Base-by-base conservation (phyloP, 116 monocot species). In the Posidonia oceanica region DNA sequence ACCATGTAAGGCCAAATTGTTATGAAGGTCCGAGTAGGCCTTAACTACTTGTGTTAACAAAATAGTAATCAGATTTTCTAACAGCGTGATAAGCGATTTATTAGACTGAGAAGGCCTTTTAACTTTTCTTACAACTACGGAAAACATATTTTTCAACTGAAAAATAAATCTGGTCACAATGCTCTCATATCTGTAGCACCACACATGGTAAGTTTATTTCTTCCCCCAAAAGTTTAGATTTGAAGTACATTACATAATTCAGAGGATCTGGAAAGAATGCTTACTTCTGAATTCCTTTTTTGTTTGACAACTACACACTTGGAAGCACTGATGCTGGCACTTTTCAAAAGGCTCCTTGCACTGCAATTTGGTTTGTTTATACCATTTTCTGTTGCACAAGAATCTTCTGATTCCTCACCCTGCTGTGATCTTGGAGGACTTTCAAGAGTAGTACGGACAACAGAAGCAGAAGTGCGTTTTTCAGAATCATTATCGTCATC, bases 301-400 rank as follows among this genome's bases (percentile, higher is more conserved):
- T 59, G 44, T 73, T 93, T 82, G 54, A 81, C 75, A 63, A 75
- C 75, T 37, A 91, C 63, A 68, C 86, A 91, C 75, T 88, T 83
- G 44, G 91, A 86, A 73, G 83, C 85, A 76, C 94, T 91, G 71
- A 91, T 95, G 75, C 84, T 90, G 48, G 86, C 88, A 72, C 91
- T 95, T 81, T 81, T 89, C 69, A 83, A 66, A 59, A 83, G 84
- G 76, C 85, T 79, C 17, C 77, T 80, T 21, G 77, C 70, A 69
- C 75, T 83, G 12, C 17, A 86, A 71, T 83, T 80, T 57, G 88
- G 54, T 59, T 69, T 80, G 57, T 63, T 86, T 20, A 64, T 36
- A 56, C 78, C 85, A 83, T 83, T 85, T 78, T 76, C 77, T 53
- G 48, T 53, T 8, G 12, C 40, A 3, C 17, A 63, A 67, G 38